A percentile compares a stretch with the other conserved stretches of the same genome.
Evolutionary conservation across 2,329 filamentous ascomycete species (phyloP).

Genomic region (Aplosporella prunicola): DNA sequence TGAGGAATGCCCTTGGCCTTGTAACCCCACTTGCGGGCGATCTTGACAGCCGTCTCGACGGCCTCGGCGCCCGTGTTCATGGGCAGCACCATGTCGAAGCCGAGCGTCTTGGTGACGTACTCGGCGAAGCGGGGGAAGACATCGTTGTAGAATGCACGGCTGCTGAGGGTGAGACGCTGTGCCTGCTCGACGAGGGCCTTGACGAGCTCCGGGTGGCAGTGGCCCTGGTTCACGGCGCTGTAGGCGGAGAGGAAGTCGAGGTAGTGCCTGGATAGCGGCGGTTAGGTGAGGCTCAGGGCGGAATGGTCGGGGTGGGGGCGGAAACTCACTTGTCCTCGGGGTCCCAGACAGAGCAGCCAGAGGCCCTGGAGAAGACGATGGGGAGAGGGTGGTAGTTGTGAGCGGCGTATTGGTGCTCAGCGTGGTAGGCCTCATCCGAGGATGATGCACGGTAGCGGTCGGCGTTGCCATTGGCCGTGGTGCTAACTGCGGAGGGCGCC

Average conservation of each 20-base stretch:
- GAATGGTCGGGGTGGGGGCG: background rate
- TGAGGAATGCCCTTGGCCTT: constrained; percentile 85
- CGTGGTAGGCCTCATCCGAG: constrained; percentile 66
- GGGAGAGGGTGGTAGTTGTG: constrained; percentile 99
- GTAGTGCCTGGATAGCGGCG: constrained; percentile 50
- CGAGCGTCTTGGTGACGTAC: constrained; percentile 80
- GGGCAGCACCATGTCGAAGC: constrained; percentile 94
- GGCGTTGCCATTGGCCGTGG: constrained; percentile 13
- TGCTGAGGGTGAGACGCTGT: constrained; percentile 79
- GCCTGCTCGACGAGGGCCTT: constrained; percentile 87
- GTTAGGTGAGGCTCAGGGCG: background rate
- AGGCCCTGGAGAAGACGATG: constrained; percentile 61
- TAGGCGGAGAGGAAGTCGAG: constrained; percentile 97
- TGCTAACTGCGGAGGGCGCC: constrained; percentile 13
- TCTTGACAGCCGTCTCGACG: constrained; percentile 91
- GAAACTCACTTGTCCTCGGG: constrained; percentile 58
- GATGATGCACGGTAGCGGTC: constrained; percentile 62
- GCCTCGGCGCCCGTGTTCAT: constrained; percentile 98
- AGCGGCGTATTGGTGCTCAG: constrained; percentile 77
- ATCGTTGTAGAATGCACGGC: constrained; percentile 94
- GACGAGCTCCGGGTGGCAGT: constrained; percentile 93
- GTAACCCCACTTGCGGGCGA: constrained; percentile 96
- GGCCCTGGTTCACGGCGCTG: constrained; percentile 94
- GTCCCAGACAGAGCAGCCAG: constrained; percentile 88
- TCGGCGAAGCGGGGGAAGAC: constrained; percentile 94